A percentile compares a stretch with the other conserved stretches of the same genome.
Evolutionary conservation across 768 basidiomycete genomes (phyloP).

Genomic region (Xanthoconium purpureum): DNA sequence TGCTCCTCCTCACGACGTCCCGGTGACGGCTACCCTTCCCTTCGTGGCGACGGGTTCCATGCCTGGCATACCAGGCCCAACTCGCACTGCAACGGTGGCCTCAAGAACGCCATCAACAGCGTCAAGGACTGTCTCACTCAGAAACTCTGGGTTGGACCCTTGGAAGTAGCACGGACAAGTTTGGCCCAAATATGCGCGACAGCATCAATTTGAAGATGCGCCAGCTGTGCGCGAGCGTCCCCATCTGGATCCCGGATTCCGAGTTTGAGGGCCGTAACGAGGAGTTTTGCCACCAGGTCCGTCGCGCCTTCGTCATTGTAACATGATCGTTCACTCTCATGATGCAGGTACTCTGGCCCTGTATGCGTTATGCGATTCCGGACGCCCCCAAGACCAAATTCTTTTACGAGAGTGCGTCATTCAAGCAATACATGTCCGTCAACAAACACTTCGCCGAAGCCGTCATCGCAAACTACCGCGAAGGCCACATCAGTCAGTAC

Average conservation of each 20-base stretch:
- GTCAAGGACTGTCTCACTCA: conserved; percentile 51
- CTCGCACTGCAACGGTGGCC: conserved; percentile 75
- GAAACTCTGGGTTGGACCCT: conserved; percentile 71
- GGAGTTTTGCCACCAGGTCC: conserved; percentile 80
- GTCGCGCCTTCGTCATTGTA: conserved; percentile 19
- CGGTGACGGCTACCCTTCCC: conserved; percentile 32
- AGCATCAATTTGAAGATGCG: conserved; percentile 53
- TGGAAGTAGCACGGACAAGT: conserved; percentile 65
- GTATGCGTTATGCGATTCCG: conserved; percentile 81
- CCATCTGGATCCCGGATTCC: conserved; percentile 80
- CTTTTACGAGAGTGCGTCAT: conserved; percentile 77
- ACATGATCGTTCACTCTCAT: conserved; percentile 15
- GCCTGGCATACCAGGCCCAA: conserved; percentile 56
- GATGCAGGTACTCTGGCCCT: conserved; percentile 73
- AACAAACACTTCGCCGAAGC: conserved; percentile 88
- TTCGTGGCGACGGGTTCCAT: conserved; percentile 19
- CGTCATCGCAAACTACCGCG: conserved; percentile 75
- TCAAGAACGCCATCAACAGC: conserved; percentile 78
- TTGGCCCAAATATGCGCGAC: conserved; percentile 51
- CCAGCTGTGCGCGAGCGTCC: conserved; percentile 40
- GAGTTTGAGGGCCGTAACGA: conserved; percentile 81
- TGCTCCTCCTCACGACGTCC: conserved; percentile 53
- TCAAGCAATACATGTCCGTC: conserved; percentile 82
- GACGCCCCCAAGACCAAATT: conserved; percentile 83
- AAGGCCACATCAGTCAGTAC: conserved; percentile 75